phyloP scores from a whole-genome alignment of 495 filamentous ascomycete species.

The Talaromyces trachyspermus region DNA sequence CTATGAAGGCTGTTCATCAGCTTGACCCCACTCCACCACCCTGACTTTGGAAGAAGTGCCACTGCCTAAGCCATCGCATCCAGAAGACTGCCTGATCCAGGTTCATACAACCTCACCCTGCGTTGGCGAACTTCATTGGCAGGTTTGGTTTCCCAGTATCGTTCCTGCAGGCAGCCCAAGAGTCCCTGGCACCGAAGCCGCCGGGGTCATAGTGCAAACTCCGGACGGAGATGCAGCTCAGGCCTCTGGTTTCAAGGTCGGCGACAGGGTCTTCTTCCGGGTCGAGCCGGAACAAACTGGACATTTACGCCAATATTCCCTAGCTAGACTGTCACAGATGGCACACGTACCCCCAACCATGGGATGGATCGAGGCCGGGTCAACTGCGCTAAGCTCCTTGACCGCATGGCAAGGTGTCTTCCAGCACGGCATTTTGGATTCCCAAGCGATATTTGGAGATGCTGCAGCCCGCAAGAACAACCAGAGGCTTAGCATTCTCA shows the following conservation, averaged over 20 bases:
- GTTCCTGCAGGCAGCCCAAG: slow-evolving; percentile 10
- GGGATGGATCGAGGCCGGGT: slow-evolving; percentile 37
- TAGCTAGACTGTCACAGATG: slow-evolving; percentile 38
- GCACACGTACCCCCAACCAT: slow-evolving; percentile 29
- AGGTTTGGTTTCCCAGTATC: slow-evolving; percentile 10
- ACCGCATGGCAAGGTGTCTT: slow-evolving; percentile 50
- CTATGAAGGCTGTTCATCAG: slow-evolving; percentile 1
- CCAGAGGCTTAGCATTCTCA: slow-evolving; percentile 25
- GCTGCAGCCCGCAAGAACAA: slow-evolving; percentile 18
- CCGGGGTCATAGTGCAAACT: slow-evolving; percentile 36
- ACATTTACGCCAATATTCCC: slow-evolving; percentile 34
- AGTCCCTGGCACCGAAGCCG: slow-evolving; percentile 46
- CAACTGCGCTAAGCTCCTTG: slow-evolving; percentile 38
- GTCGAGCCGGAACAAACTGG: slow-evolving; percentile 32
- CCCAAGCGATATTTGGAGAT: slow-evolving; percentile 3
- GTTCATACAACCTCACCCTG: slow-evolving; percentile 44
- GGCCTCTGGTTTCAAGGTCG: slow-evolving; percentile 36
- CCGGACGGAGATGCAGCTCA: slow-evolving; percentile 14
- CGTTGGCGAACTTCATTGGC: slow-evolving; percentile 49
- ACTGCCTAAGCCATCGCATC: background rate
- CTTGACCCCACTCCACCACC: background rate
- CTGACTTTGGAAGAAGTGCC: background rate
- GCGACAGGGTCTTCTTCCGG: slow-evolving; percentile 42
- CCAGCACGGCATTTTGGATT: slow-evolving; percentile 22
- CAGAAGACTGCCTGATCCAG: slow-evolving; percentile 43